Base-by-base conservation (phyloP, 2,329 filamentous ascomycete genomes). In the Penicillium aurantiogriseum region DNA sequence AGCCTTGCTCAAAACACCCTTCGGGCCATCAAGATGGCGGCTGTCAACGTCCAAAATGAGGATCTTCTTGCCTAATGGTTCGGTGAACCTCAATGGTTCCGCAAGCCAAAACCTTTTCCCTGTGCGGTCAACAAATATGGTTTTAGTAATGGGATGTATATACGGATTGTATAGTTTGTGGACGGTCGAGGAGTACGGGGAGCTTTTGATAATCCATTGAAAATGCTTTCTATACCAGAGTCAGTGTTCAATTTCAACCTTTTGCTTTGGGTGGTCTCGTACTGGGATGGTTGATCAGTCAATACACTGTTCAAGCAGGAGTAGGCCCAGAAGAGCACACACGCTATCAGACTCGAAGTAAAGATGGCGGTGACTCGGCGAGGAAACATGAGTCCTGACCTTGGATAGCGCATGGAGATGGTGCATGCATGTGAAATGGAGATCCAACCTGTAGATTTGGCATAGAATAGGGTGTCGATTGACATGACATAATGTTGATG, bases 31-130 rank as follows among this genome's bases (percentile, higher is more conserved):
- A 15, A 62, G 38, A 13, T 48, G 43, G 21, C 59, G 63, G 23
- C 51, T 64, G 38, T 65, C 63, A 17, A 57, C 57, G 46, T 60
- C 62, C 6, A 65, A 49, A 48, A 65, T 58, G 11, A 65, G 51
- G 6, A 64, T 27, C 10, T 52, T 54, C 29, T 57, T 56, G 3
- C 61, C 54, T 33, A 65, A 33, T 2, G 56, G 35, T 45, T 57
- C 23, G 23, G 39, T 48, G 46, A 63, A 54, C 21, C 58, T 44
- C 13, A 50, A 36, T 8, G 44, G 45, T 15, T 50, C 38, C 3
- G 36, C 17, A 21, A 48, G 15, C 44, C 52, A 54, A 8, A 54
- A 54, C 1, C 5, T 2, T 11, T 54, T 54, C 21, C 52, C 52
- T 15, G 52, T 54, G 27, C 11, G 44, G 21, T 38, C 52, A 9